Conservation (phyloP, 805 yeast species). For the Ogataea methylovora region DNA sequence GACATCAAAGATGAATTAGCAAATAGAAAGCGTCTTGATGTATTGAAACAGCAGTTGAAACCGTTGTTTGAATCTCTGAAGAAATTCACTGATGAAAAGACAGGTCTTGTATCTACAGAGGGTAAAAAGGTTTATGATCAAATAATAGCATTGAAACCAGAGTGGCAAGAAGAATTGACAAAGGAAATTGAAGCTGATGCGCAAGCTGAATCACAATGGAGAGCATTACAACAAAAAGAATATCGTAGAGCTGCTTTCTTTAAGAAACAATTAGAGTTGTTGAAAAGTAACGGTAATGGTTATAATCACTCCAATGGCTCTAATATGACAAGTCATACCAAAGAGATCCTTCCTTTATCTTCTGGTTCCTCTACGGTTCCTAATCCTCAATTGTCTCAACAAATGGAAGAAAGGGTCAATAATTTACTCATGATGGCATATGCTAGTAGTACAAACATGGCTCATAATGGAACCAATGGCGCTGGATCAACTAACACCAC, state of each 20-base stretch:
- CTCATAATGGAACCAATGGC: no score
- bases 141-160: constrained; percentile 18
- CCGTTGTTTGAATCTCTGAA: constrained; percentile 17
- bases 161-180: constrained; percentile 23
- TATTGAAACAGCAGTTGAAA: constrained; percentile 13
- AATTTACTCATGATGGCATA: constrained; percentile 19
- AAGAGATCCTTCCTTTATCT: no score
- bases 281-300: constrained; percentile 5
- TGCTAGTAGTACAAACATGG: constrained; percentile 3
- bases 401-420: constrained; percentile 20
- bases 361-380: constrained; percentile 8
- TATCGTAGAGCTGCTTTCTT: constrained; percentile 21
- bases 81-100: constrained; percentile 16
- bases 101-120: constrained; percentile 21
- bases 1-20: constrained; percentile 22
- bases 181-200: constrained; percentile 25
- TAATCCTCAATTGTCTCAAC: constrained; percentile 8
- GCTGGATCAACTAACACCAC: no score
- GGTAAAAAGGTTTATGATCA: constrained; percentile 17
- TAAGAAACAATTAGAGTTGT: constrained; percentile 10
- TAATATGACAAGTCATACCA: background rate
- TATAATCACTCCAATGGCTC: background rate
- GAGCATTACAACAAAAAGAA: constrained; percentile 30
- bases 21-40: constrained; percentile 19
- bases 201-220: constrained; percentile 30